Percentiles rank a stretch among this genome's conserved stretches.
These are phyloP conservation scores for Ramichloridium luteum DNA, from an alignment of 2,329 filamentous ascomycete species.

Conservation along the genomic window DNA sequence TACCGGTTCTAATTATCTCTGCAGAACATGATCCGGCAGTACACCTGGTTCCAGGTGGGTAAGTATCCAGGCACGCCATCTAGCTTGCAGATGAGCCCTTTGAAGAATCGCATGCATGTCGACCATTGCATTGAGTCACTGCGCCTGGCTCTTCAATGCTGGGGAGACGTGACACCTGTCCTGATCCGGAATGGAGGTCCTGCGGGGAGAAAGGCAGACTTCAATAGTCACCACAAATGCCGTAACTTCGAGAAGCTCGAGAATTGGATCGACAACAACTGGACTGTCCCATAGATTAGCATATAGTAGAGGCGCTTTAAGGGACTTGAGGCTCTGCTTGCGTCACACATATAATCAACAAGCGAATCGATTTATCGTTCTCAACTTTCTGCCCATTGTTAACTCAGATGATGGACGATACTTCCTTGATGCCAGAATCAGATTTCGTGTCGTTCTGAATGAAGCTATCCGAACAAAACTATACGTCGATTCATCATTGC, in stretches of 20 bases:
- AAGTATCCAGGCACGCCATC: constrained; percentile 1
- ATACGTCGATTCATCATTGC: too few species aligned
- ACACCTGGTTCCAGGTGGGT: constrained; percentile 1
- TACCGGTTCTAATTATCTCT: constrained; percentile 1
- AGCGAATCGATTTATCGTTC: too few species aligned
- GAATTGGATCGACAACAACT: not conserved
- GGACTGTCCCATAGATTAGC: too few species aligned
- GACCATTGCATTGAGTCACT: constrained; percentile 6
- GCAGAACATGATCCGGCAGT: constrained; percentile 2
- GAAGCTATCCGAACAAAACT: too few species aligned
- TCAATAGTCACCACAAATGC: not conserved
- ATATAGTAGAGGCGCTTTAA: too few species aligned
- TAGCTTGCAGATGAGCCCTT: constrained; percentile 1
- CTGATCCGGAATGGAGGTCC: not conserved
- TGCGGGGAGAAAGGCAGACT: not conserved
- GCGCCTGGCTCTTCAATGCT: constrained; percentile 5
- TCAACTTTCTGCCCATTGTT: too few species aligned
- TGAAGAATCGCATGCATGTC: not conserved
- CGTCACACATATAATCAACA: too few species aligned
- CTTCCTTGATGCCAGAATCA: too few species aligned
- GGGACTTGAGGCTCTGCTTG: too few species aligned
- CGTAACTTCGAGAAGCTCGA: not conserved
- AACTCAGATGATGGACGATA: too few species aligned
- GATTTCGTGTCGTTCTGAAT: too few species aligned
- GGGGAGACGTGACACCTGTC: constrained; percentile 5